Base-by-base conservation (phyloP, 1,284 basidiomycete species). In the Malassezia caprae region DNA sequence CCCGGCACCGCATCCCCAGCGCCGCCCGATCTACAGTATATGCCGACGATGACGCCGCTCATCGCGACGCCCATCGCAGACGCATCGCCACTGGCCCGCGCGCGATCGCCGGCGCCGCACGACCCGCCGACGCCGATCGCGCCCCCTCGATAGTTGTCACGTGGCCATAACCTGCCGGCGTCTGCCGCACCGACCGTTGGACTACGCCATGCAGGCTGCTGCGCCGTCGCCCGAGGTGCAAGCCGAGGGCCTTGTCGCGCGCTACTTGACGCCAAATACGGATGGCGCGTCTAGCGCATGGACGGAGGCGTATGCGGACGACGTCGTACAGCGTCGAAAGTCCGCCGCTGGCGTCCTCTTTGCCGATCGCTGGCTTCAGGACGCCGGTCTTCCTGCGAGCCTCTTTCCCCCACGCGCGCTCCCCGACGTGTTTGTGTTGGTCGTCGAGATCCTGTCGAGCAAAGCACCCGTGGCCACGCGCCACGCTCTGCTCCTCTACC, bases 1-100 rank as follows among this genome's bases (percentile, higher is more conserved):
- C 70, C 72, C 1, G 70, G 72, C 5, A 66, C 64, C 17, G 59
- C 65, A 57, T 71, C 67, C 31, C 72, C 72, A 8, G 31, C 37
- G 30, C 45, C 42, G 41, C 31, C 28, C 8, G 30, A 30, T 27
- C 28, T 15, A 28, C 50, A 60, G 44, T 57, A 35, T 24, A n/a
- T 52, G 21, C 47, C 54, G 23, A 41, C 48, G 15, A 56, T 56
- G 54, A 56, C 54, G 15, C 54, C 54, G 23, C 54, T 56, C 15
- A n/a, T 56, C 24, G 54, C 54, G 3, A 56, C 54, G 21, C 54
- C 54, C 21, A 42, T 56, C n/a, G 17, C 37, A 3, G 30, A 37
- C 26, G 21, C 35, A 7, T 39, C 37, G 19, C 37, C 37, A 6
- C 37, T 39, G 4, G 37, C 37, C 8, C 37, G 37, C 37, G 37